A percentile compares a stretch with the other conserved stretches of the same genome.
Conservation (phyloP, 2,329 filamentous ascomycete genomes). For the Trichophyton equinum region DNA sequence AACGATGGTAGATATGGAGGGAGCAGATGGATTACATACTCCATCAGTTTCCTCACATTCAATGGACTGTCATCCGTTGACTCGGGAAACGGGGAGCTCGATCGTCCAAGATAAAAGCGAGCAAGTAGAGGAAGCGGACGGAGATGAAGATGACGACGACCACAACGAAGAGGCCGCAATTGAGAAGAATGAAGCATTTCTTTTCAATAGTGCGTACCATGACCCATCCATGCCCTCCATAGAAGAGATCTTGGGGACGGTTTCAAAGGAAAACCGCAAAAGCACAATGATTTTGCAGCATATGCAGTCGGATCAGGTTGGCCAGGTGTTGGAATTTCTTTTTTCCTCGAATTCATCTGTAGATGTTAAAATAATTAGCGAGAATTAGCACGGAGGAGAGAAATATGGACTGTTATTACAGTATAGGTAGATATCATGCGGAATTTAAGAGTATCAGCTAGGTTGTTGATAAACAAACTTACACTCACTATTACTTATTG, state of each 20-base stretch:
- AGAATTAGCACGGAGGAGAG: not conserved
- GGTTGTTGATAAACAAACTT: not conserved
- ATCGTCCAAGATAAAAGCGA: not conserved
- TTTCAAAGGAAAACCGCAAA: not conserved
- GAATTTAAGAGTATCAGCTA: not conserved
- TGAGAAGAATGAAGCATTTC: not conserved
- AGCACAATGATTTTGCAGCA: constrained; percentile 5
- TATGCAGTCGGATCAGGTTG: constrained; percentile 3
- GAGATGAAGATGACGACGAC: not conserved
- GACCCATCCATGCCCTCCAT: not conserved
- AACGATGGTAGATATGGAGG: not conserved
- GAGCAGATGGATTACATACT: not conserved
- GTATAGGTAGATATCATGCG: not conserved
- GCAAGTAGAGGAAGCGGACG: not conserved
- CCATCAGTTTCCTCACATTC: constrained; percentile 1
- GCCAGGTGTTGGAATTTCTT: not conserved
- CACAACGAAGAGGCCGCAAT: not conserved
- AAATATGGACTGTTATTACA: not conserved
- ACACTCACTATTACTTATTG: not conserved
- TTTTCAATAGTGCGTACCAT: not conserved
- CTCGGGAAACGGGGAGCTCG: not conserved
- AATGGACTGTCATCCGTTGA: not conserved
- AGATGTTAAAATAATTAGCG: constrained; percentile 2
- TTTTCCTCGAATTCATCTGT: not conserved
- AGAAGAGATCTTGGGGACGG: not conserved